These are phyloP conservation scores for Talaromyces sp. DNA, from an alignment of 2,329 filamentous ascomycete species.

Conservation along the genomic window DNA sequence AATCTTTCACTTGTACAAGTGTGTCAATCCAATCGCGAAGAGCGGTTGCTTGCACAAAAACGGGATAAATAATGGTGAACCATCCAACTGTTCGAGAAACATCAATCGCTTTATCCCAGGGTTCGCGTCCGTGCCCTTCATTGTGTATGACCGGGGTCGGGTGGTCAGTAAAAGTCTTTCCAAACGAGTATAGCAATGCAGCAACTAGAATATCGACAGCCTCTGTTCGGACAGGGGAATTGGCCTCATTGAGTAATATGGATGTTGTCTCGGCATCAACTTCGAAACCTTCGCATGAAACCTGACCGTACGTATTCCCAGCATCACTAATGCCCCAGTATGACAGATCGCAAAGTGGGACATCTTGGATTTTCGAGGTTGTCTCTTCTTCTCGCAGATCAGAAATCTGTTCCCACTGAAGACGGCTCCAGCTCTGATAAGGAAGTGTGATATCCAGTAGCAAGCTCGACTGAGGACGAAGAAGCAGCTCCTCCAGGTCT, in stretches of 20 bases:
- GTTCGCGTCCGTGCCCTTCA: slow-evolving; percentile 47
- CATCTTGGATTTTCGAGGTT: slow-evolving; percentile 8
- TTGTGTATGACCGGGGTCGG: slow-evolving; percentile 42
- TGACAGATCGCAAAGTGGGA: slow-evolving; percentile 28
- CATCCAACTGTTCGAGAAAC: slow-evolving; percentile 48
- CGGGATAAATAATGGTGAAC: slow-evolving; percentile 48
- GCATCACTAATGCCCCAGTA: slow-evolving; percentile 32
- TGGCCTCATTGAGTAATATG: slow-evolving; percentile 28
- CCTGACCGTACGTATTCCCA: slow-evolving; percentile 33
- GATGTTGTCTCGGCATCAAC: slow-evolving; percentile 25
- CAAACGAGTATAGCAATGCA: slow-evolving; percentile 42
- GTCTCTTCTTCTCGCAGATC: slow-evolving; percentile 12
- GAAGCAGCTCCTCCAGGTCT: slow-evolving; percentile 34
- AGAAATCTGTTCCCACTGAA: slow-evolving; percentile 26
- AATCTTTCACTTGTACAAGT: slow-evolving; percentile 35
- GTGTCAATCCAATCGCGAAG: slow-evolving; percentile 27
- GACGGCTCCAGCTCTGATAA: slow-evolving; percentile 34
- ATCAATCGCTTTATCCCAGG: slow-evolving; percentile 43
- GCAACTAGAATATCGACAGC: slow-evolving; percentile 35
- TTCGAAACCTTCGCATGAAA: slow-evolving; percentile 31
- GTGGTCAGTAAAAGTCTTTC: slow-evolving; percentile 39
- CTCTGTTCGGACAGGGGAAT: slow-evolving; percentile 31
- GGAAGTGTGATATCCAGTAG: slow-evolving; percentile 27
- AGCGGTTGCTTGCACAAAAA: slow-evolving; percentile 30
- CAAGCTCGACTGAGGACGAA: slow-evolving; percentile 23